These are phyloP conservation scores for Musa schizocarpa DNA, from an alignment of 176 grass and related monocot genomes.

Conservation along the genomic window DNA sequence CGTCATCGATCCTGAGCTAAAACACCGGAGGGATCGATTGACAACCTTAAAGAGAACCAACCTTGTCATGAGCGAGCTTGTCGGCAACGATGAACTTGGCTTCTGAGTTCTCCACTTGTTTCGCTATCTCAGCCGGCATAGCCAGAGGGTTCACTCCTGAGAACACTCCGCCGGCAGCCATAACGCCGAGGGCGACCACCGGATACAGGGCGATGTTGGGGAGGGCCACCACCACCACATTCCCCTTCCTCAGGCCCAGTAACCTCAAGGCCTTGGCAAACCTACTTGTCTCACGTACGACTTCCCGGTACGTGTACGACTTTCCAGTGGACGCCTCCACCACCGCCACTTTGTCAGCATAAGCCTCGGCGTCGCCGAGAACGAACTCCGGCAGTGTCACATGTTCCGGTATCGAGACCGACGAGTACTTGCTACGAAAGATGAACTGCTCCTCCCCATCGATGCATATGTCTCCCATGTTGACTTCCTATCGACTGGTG, in stretches of 20 bases:
- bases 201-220: slow-evolving; percentile 74
- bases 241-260: slow-evolving; percentile 53
- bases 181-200: slow-evolving; percentile 57
- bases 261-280: slow-evolving; percentile 61
- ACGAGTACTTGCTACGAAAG: slow-evolving; percentile 53
- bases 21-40: background rate
- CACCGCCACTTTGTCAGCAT: slow-evolving; percentile 53
- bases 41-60: background rate
- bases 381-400: slow-evolving; percentile 74
- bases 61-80: slow-evolving; percentile 51
- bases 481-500: background rate
- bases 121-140: slow-evolving; percentile 45
- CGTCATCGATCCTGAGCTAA: background rate
- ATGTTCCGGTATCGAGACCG: slow-evolving; percentile 47
- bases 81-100: slow-evolving; percentile 51
- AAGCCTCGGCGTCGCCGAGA: slow-evolving; percentile 38
- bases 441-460: slow-evolving; percentile 47
- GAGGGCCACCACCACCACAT: slow-evolving; percentile 66
- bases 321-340: slow-evolving; percentile 48
- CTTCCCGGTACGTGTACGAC: slow-evolving; percentile 58
- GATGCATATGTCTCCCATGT: slow-evolving; percentile 30
- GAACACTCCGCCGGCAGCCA: slow-evolving; percentile 66
- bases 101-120: slow-evolving; percentile 74
- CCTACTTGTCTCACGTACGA: slow-evolving; percentile 35
- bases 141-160: slow-evolving; percentile 64